Evolutionary conservation across 805 yeast species (phyloP), one percentile per base, ranked within the genome.

Genomic region (Yarrowia alimentaria): DNA sequence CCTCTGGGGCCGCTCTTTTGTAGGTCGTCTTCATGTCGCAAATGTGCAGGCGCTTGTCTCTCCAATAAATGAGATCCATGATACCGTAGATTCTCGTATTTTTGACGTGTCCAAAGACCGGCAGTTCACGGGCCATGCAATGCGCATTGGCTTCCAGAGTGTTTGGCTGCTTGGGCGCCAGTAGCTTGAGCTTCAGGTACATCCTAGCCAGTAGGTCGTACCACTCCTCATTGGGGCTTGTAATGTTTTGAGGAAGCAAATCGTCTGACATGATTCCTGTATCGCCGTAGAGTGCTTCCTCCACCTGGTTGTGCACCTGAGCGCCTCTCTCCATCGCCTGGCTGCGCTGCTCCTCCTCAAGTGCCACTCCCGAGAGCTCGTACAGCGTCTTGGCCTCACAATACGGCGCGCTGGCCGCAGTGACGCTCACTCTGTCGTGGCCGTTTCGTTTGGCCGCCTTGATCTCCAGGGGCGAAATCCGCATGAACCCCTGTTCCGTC

Each of bases 51-150:
- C 21, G 14, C 13, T 43, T 22, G 17, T 43, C 18, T 11, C 22
- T 21, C 50, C 50, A 43, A 30, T 43, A 43, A 11, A 43, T 30
- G 35, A 43, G 20, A 31, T 43, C 50, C 35, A 43, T 21, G 14
- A 43, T 43, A 5, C 50, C 50, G 12, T 13, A 43, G 8, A 43
- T 14, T 1, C 50, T 26, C 3, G 50, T 43, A 6, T 43, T 30
- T n/a, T 43, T 43, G 37, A 30, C 17, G 37, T 16, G 7, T 13
- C 50, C 50, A 10, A 43, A 43, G 11, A 43, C 50, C 16, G 37
- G 37, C 8, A 43, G 20, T 19, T 43, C 50, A 11, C 50, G 35
- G 3, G 37, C 22, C 50, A 43, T 43, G 13, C 20, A 43, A 1
- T 9, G 7, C 18, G 38, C 29, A 1, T n/a, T 12, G 2, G 29